phyloP scores from a whole-genome alignment of 345 rosid species.

The Salix arbutifolia region DNA sequence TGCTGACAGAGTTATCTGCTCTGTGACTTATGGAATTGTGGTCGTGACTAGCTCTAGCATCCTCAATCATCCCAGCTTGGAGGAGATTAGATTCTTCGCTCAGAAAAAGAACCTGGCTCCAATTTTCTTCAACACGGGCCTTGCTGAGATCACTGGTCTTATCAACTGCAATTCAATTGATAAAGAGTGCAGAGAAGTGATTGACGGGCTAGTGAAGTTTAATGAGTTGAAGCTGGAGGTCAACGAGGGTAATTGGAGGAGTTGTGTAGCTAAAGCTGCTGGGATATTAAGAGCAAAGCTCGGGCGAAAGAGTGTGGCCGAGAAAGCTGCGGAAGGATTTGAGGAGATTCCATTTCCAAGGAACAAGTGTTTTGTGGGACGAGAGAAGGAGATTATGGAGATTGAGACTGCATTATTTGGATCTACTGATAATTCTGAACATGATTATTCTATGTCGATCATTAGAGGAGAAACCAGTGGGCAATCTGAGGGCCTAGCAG shows the following conservation, averaged over 20 bases:
- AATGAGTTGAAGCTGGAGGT: conserved; percentile 82
- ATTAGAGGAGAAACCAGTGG: conserved; percentile 63
- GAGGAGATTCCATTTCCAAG: conserved; percentile 78
- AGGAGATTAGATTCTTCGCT: conserved; percentile 83
- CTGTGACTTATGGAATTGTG: conserved; percentile 74
- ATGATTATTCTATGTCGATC: conserved; percentile 38
- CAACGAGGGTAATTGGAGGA: conserved; percentile 75
- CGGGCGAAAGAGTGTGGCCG: conserved; percentile 69
- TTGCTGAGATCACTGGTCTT: conserved; percentile 53
- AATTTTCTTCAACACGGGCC: conserved; percentile 64
- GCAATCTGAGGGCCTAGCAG: conserved; percentile 76
- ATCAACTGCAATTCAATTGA: conserved; percentile 61
- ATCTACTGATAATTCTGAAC: conserved; percentile 42
- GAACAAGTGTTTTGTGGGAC: conserved; percentile 63
- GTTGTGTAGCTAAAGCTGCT: conserved; percentile 55
- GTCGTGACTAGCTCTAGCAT: conserved; percentile 62
- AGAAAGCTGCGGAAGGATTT: conserved; percentile 42
- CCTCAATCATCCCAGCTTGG: conserved; percentile 60
- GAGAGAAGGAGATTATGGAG: conserved; percentile 73
- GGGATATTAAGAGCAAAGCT: conserved; percentile 60
- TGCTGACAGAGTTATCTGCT: conserved; percentile 78
- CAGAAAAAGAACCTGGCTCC: conserved; percentile 90
- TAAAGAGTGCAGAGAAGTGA: conserved; percentile 74
- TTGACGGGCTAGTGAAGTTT: conserved; percentile 65
- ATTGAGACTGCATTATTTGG: conserved; percentile 75